A percentile compares a stretch with the other conserved stretches of the same genome.
phyloP scores from a whole-genome alignment of 441 rosid genomes.

The Mallotus japonicus region DNA sequence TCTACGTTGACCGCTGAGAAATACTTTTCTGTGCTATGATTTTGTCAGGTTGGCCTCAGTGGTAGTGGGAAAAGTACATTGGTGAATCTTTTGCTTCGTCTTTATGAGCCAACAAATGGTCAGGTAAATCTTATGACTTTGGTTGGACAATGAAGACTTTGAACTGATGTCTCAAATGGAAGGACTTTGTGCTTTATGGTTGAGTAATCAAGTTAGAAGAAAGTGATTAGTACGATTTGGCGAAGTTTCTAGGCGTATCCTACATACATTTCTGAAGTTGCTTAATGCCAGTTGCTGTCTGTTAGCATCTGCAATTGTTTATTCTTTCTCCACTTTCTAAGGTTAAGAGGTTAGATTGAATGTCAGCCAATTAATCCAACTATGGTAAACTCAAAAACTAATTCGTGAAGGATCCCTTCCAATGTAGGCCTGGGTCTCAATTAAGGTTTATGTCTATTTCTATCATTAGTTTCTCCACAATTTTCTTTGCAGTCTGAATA shows the following conservation, averaged over 20 bases:
- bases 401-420: background rate
- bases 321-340: background rate
- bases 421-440: background rate
- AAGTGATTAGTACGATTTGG: background rate
- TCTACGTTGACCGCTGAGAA: constrained; percentile 10
- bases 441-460: background rate
- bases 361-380: background rate
- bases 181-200: constrained; percentile 4
- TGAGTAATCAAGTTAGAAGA: constrained; percentile 15
- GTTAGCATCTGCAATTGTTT: background rate
- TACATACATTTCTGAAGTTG: background rate
- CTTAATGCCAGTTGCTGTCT: constrained; percentile 3
- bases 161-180: background rate
- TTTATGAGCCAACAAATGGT: constrained; percentile 80
- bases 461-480: background rate
- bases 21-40: constrained; percentile 18
- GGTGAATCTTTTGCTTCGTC: constrained; percentile 82
- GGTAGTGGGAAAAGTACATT: constrained; percentile 97
- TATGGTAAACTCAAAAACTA: background rate
- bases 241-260: background rate
- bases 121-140: constrained; percentile 51
- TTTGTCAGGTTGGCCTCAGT: constrained; percentile 85
- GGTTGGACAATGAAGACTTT: constrained; percentile 6
- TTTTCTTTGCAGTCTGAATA: background rate
- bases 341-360: background rate